Percentiles rank a stretch among this genome's conserved stretches.
Conservation (phyloP, 257 asterid species). For the Nicotiana tomentosiformis region DNA sequence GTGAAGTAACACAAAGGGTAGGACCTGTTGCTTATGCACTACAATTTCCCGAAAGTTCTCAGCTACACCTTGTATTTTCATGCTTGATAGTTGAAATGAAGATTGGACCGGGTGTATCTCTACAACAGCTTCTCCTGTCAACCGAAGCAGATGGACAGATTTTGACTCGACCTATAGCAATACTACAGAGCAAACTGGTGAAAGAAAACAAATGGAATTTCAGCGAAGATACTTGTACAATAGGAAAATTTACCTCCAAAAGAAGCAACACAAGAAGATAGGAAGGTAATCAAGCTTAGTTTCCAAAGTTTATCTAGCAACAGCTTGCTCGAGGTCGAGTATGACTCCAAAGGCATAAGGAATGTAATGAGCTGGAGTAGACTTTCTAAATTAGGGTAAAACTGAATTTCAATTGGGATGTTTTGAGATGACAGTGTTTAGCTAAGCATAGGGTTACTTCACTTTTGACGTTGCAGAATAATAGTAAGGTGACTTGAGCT, state of each 20-base stretch:
- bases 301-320: neutral
- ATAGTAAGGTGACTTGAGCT: neutral
- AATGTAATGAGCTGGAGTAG: neutral
- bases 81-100: neutral
- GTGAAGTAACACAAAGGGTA: neutral
- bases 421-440: neutral
- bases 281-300: neutral
- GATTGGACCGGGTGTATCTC: neutral
- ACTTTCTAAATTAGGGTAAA: neutral
- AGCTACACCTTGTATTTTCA: neutral
- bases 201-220: neutral
- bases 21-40: neutral
- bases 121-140: too few relatives aligned
- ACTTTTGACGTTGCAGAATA: neutral
- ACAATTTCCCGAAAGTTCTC: neutral
- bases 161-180: neutral
- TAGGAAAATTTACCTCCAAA: neutral
- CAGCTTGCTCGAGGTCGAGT: neutral
- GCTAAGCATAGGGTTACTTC: neutral
- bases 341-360: neutral
- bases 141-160: neutral
- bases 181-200: neutral
- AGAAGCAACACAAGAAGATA: neutral
- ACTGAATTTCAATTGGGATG: neutral
- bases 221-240: neutral